phyloP scores from a whole-genome alignment of 345 rosid genomes.

The Noccaea bulbosa region DNA sequence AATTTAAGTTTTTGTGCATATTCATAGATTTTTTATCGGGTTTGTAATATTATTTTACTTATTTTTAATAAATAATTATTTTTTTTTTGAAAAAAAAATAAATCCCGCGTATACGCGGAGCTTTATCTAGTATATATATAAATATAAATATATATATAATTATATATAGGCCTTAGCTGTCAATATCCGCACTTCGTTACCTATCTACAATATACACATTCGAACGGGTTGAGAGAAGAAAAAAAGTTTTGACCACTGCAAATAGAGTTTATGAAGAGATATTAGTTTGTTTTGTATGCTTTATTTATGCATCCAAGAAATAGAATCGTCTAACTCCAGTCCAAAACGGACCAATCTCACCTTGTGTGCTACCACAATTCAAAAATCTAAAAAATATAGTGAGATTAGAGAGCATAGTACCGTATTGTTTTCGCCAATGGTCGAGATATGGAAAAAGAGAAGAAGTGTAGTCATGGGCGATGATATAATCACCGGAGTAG shows the following conservation, averaged over 20 bases:
- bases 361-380: neutral
- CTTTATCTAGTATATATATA: too few relatives aligned
- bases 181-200: conserved; percentile 5
- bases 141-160: neutral
- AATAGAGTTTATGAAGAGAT: neutral
- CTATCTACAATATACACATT: neutral
- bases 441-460: conserved; percentile 77
- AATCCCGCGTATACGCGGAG: too few relatives aligned
- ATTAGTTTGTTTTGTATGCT: conserved; percentile 12
- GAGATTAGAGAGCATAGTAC: conserved; percentile 43
- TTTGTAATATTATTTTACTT: too few relatives aligned
- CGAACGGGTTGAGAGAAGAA: neutral
- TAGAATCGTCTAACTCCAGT: neutral
- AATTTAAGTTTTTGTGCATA: too few relatives aligned
- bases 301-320: neutral
- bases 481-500: conserved; percentile 41
- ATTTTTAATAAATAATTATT: too few relatives aligned
- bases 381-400: neutral
- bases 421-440: conserved; percentile 77
- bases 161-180: conserved; percentile 22
- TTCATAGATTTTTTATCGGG: too few relatives aligned
- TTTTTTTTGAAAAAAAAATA: too few relatives aligned
- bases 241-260: neutral
- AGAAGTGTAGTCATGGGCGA: conserved; percentile 74
- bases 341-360: conserved; percentile 13